phyloP scores from a whole-genome alignment of 352 stramenopile genomes.

The Phytophthora tubulina region DNA sequence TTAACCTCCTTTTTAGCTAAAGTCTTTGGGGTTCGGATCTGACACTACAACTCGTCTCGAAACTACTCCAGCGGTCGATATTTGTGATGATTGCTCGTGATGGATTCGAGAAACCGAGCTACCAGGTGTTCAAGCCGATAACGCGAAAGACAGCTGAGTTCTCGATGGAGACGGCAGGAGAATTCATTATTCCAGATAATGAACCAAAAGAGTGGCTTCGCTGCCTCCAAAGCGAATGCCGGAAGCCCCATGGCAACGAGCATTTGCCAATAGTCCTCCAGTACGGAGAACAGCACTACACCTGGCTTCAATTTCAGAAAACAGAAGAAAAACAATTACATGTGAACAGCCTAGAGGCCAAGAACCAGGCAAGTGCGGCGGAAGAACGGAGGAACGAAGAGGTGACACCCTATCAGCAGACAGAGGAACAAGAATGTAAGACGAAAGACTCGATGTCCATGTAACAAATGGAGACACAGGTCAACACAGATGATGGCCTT shows the following conservation, averaged over 20 bases:
- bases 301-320: neutral
- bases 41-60: neutral
- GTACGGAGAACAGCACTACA: conserved; percentile 1
- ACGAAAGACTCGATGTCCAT: neutral
- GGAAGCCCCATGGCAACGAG: neutral
- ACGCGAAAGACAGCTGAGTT: neutral
- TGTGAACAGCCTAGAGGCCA: neutral
- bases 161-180: neutral
- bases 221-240: neutral
- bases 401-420: too few relatives aligned
- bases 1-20: neutral
- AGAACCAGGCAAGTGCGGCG: too few relatives aligned
- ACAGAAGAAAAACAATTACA: neutral
- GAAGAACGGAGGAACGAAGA: too few relatives aligned
- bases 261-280: neutral
- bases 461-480: too few relatives aligned
- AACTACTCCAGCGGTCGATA: neutral
- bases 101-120: neutral
- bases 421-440: neutral
- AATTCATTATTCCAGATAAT: neutral
- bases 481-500: too few relatives aligned
- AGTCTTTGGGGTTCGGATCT: neutral
- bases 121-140: neutral
- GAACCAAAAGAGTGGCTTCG: neutral
- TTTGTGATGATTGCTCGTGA: neutral